Evolutionary conservation across 2,329 filamentous ascomycete species (phyloP), one percentile per base, ranked within the genome.

Genomic region (Magnaporthiopsis poae): DNA sequence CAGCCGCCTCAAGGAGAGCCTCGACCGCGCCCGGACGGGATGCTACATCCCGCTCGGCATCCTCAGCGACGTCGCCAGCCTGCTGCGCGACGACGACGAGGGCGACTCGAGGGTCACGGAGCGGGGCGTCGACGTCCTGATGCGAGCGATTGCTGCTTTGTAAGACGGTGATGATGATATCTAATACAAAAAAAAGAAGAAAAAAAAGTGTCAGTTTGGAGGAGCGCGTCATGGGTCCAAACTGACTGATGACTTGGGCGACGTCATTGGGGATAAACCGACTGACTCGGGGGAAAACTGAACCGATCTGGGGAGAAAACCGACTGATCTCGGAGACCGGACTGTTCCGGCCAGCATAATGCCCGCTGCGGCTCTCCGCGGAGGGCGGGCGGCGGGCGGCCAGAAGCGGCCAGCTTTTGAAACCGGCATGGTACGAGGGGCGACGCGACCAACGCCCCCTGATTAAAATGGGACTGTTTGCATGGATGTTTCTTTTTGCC

Each of bases 11-110:
- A 95, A 92, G 77, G 92, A 96, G 76, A 93, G 90, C 68, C 80
- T 97, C 68, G 92, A 96, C 72, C 88, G 87, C 71, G 90, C 89
- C 18, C 91, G 88, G 75, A 88, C 87, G 27, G 90, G 89, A 7
- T 90, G 89, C 63, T 93, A 93, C 73, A 86, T 98, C 67, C 92
- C 92, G 0, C 79, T 98, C 21, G 94, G 94, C 0, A 79, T 96
- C 71, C 84, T 95, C 75, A 98, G 94, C 74, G 94, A 98, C 80
- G 83, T 98, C 61, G 88, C 90, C 5, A 90, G 88, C 79, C 78
- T 95, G 66, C 78, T 97, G 33, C 87, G 87, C 52, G 86, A 87
- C 60, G 75, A 80, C 0, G 72, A 80, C 39, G 78, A 77, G 0
- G 82, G 27, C 8, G 65, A 63, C 8, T 62, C 46, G 8, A 60